Evolutionary conservation across 768 basidiomycete species (phyloP), one percentile per base, ranked within the genome.

Genomic region (Boletus eberwhitei): DNA sequence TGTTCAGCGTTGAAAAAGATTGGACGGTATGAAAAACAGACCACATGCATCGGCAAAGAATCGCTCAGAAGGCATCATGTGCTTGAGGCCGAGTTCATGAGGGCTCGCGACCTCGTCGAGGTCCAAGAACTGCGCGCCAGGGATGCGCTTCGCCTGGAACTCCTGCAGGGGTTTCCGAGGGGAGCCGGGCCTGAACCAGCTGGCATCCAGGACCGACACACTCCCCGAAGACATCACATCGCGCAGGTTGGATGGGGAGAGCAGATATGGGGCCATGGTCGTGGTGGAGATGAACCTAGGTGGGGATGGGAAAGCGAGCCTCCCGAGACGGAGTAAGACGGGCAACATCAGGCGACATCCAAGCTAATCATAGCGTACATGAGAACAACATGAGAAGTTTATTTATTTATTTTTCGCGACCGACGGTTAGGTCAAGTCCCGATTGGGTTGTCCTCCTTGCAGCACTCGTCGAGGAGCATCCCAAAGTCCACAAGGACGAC

Each of bases 161-260:
- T 96, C 94, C 31, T 81, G 70, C n/a, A 70, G 69, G 2, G 88
- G 78, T 48, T 83, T 83, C 52, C 94, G 82, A 2, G 85, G 76
- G 34, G 87, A 81, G 69, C 86, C 89, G 48, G 95, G 96, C 96
- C 98, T 97, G 70, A 90, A 87, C 96, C 95, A 98, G 47, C 84
- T 86, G 22, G 86, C 84, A 65, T 98, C 96, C 34, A 87, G 75
- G 59, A 87, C 70, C 70, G 44, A 71, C 54, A 55, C 59, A 49
- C 32, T 55, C 9, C 74, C 66, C 3, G 72, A 64, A 29, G 75
- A 64, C 11, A 68, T 57, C 29, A 72, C 69, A 41, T 76, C 73
- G 29, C 68, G 73, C 39, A 82, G 74, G 59, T 79, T 72, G 17
- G 71, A 59, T 0, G 87, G 85, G 3, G 79, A 77, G 48, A 87